Base-by-base conservation (phyloP, 805 yeast species). In the Metschnikowia lachancei region DNA sequence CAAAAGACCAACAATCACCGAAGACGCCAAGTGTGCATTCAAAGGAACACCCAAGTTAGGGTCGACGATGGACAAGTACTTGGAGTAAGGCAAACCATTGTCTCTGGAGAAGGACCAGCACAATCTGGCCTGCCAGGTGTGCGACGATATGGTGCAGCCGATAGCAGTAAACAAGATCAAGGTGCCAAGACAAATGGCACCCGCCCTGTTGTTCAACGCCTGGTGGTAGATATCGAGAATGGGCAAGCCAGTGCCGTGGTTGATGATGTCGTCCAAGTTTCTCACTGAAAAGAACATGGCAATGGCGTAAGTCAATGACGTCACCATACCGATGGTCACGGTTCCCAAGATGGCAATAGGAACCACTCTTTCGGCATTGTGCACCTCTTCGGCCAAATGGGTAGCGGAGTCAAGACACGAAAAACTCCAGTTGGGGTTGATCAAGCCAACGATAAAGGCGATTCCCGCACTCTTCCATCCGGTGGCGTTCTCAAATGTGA, bases 31-130 rank as follows among this genome's bases (percentile, higher is more conserved):
- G 58, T 70, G 74, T 9, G 74, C 75, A 44, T 67, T 66, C 37
- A 70, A 56, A 16, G 75, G 75, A 14, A 70, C 66, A 11, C 71
- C 70, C 44, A 62, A 50, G 47, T 64, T 66, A 26, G 70, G 69
- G 59, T 69, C 67, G 18, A 70, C 62, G 29, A 61, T 58, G n/a
- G 67, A 54, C 55, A 66, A 66, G 53, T 63, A 61, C 54, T 66
- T 67, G 50, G 73, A 67, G 39, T 59, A 64, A n/a, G 75, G 75
- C 54, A 70, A 63, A 11, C 74, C 75, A 46, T 67, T 64, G 62
- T 70, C 74, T 62, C 75, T 65, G 40, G 70, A 62, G 56, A 70
- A 70, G 10, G 72, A 66, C 74, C 74, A 70, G 53, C 73, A 67
- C 49, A 70, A 59, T 58, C 75, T 62, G 20, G 74, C 67, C 61